phyloP scores from a whole-genome alignment of 2,329 filamentous ascomycete species.

The Colletotrichum phormii region DNA sequence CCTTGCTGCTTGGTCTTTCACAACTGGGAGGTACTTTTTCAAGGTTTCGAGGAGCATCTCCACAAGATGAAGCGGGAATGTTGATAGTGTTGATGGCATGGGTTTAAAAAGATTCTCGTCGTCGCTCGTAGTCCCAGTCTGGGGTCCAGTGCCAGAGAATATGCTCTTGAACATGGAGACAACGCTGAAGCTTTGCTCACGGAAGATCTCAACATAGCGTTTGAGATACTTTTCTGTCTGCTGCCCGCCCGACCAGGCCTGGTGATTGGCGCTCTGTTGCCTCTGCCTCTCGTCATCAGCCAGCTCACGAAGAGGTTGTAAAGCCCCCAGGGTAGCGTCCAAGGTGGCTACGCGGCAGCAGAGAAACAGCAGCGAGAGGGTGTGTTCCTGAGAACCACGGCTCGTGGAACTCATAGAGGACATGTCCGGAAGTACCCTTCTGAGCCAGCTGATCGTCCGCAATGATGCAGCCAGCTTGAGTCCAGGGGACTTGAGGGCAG shows the following conservation, averaged over 20 bases:
- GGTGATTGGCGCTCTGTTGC: slow-evolving; percentile 54
- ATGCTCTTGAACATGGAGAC: slow-evolving; percentile 95
- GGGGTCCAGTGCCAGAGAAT: slow-evolving; percentile 69
- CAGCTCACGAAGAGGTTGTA: slow-evolving; percentile 87
- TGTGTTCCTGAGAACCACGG: slow-evolving; percentile 64
- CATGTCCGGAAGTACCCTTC: slow-evolving; percentile 86
- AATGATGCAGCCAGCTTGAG: slow-evolving; percentile 92
- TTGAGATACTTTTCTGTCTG: slow-evolving; percentile 96
- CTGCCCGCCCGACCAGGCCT: slow-evolving; percentile 77
- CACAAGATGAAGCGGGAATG: slow-evolving; percentile 86
- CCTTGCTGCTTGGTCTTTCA: slow-evolving; percentile 81
- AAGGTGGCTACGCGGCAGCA: slow-evolving; percentile 87
- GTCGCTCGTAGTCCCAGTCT: slow-evolving; percentile 22
- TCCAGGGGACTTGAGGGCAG: slow-evolving; percentile 78
- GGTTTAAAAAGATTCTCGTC: slow-evolving; percentile 61
- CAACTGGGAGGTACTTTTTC: slow-evolving; percentile 80
- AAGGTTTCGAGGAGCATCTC: slow-evolving; percentile 84
- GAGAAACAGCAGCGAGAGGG: slow-evolving; percentile 85
- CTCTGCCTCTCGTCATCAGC: slow-evolving; percentile 83
- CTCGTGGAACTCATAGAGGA: slow-evolving; percentile 37
- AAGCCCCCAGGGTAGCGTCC: slow-evolving; percentile 80
- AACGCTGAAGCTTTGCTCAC: slow-evolving; percentile 96
- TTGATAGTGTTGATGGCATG: slow-evolving; percentile 81
- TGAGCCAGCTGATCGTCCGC: slow-evolving; percentile 90
- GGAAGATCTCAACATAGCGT: slow-evolving; percentile 95